Evolutionary conservation across 2,329 filamentous ascomycete genomes (phyloP), one percentile per base, ranked within the genome.

Genomic region (Diaporthe caulivora): DNA sequence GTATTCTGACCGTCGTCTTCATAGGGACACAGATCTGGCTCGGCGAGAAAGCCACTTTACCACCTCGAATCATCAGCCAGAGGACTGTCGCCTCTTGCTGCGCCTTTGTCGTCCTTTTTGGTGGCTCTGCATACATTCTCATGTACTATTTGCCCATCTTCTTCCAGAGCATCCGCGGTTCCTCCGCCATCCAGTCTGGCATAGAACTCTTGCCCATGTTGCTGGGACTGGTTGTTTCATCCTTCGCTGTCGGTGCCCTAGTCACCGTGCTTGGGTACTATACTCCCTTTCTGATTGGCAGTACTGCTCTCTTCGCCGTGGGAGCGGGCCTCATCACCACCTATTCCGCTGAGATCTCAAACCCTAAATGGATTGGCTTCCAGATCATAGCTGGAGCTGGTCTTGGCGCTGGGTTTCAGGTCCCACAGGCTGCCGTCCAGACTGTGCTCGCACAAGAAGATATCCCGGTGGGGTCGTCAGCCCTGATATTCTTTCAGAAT

Each of bases 251-350:
- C 2, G 54, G 54, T 4, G 42, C 13, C 13, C 5, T 49, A 4
- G 29, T 47, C 3, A 34, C 68, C 7, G 11, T 18, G 21, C 18
- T 84, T 0, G 86, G 86, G 0, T 86, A 87, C 73, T 87, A 87
- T 62, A 84, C 81, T 65, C 85, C 81, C 1, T 83, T 83, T 69
- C 81, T 87, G 77, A 80, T 87, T 10, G 69, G 78, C 7, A 82
- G 81, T 24, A 81, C 83, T 54, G 76, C 83, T 73, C 76, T 83
- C 49, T 80, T 78, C 47, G 77, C 86, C 47, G 79, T 90, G 70
- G 88, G 89, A 10, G 80, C 83, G 2, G 90, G 89, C n/a, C 84
- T 92, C 71, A 84, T 92, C 74, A 88, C 88, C 1, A 90, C 88
- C 0, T 84, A 90, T 11, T 79, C 81, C 47, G 81, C 87, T 3